Percentiles rank a stretch among this genome's conserved stretches.
These are phyloP conservation scores for Suhomyces terraborum DNA, from an alignment of 1,139 yeast genomes.

Conservation along the genomic window DNA sequence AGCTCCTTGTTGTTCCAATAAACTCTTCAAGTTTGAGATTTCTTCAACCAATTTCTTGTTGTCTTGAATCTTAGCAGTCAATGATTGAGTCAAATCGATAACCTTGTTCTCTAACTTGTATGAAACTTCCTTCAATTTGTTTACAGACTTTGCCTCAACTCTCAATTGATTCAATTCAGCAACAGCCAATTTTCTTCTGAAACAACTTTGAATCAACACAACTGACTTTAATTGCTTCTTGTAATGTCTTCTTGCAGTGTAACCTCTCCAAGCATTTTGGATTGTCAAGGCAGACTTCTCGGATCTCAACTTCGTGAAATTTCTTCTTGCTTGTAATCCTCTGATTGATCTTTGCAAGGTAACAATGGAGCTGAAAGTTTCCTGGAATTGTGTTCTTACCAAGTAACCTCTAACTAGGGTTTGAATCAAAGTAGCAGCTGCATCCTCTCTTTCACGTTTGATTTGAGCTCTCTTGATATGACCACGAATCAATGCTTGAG, in stretches of 20 bases:
- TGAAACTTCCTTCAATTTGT: conserved; percentile 86
- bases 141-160: conserved; percentile 87
- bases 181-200: conserved; percentile 76
- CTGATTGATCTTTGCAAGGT: conserved; percentile 69
- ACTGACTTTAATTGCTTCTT: conserved; percentile 51
- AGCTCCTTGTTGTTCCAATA: conserved; percentile 59
- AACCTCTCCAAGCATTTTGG: conserved; percentile 70
- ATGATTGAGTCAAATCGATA: conserved; percentile 84
- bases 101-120: conserved; percentile 94
- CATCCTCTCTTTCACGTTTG: conserved; percentile 56
- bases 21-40: conserved; percentile 55
- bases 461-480: conserved; percentile 58
- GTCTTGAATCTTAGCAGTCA: conserved; percentile 76
- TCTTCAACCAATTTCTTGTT: conserved; percentile 71
- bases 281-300: conserved; percentile 66
- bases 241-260: conserved; percentile 49
- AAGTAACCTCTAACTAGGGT: conserved; percentile 67
- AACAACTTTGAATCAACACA: conserved; percentile 71
- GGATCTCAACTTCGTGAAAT: conserved; percentile 48
- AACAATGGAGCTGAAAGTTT: conserved; percentile 53
- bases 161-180: conserved; percentile 63
- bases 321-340: conserved; percentile 61
- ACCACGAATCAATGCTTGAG: conserved; percentile 71
- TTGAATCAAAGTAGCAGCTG: conserved; percentile 75
- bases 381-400: conserved; percentile 50